phyloP scores from a whole-genome alignment of 306 rosid genomes.

The Heteromeles arbutifolia region DNA sequence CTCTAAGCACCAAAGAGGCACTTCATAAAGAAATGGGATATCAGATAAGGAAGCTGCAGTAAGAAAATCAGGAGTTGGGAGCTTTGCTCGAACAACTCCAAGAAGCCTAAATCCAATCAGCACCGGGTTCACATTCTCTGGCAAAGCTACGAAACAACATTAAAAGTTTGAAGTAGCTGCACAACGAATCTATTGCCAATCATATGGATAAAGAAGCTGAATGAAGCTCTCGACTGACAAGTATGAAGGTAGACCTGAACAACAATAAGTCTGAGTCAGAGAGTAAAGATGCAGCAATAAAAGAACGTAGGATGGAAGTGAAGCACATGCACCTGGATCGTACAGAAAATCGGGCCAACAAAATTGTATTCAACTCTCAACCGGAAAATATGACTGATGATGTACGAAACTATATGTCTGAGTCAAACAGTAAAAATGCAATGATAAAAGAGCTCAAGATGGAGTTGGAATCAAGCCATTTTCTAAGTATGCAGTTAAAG shows the following conservation, averaged over 20 bases:
- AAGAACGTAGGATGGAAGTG: conserved; percentile 13
- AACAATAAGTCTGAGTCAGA: neutral
- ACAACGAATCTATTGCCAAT: conserved; percentile 39
- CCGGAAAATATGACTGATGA: conserved; percentile 13
- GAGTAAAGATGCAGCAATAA: conserved; percentile 9
- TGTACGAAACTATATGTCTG: conserved; percentile 31
- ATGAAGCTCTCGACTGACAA: conserved; percentile 37
- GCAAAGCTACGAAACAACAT: conserved; percentile 55
- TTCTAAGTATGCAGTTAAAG: conserved; percentile 42
- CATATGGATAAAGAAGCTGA: conserved; percentile 56
- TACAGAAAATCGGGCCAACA: neutral
- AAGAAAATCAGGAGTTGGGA: conserved; percentile 55
- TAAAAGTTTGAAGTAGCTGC: conserved; percentile 47
- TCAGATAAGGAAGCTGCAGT: conserved; percentile 48
- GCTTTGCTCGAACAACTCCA: conserved; percentile 53
- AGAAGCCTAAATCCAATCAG: conserved; percentile 71
- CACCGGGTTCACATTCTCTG: conserved; percentile 56
- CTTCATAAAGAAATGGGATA: conserved; percentile 50
- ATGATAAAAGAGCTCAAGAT: conserved; percentile 33
- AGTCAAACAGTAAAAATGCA: conserved; percentile 40
- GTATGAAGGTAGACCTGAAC: conserved; percentile 15
- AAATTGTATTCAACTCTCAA: conserved; percentile 2
- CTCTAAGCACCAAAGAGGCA: conserved; percentile 50
- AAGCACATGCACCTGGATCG: conserved; percentile 11
- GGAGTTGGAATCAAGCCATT: conserved; percentile 45